phyloP scores from a whole-genome alignment of 2,329 filamentous ascomycete genomes.

The Neopestalotiopsis sp. region DNA sequence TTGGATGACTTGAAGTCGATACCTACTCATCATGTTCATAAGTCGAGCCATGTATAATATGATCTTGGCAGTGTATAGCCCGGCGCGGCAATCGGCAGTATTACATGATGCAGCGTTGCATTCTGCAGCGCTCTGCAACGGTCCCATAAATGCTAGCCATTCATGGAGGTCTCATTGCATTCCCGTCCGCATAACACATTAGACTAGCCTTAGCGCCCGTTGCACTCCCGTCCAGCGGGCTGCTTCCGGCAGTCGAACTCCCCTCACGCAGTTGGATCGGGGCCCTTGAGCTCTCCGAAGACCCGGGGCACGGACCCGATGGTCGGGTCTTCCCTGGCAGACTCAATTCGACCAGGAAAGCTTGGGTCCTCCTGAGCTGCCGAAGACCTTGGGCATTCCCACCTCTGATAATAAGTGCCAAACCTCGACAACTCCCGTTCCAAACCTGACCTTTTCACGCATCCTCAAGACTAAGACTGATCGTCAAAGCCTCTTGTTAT shows the following conservation, averaged over 20 bases:
- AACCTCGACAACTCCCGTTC: too few species aligned
- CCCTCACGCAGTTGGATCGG: background rate
- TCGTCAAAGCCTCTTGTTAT: too few species aligned
- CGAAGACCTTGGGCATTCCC: too few species aligned
- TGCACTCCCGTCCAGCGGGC: background rate
- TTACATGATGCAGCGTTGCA: background rate
- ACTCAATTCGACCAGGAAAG: too few species aligned
- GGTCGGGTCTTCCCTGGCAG: too few species aligned
- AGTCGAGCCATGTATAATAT: background rate
- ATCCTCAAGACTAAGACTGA: too few species aligned
- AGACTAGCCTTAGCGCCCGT: background rate
- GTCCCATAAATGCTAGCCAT: background rate
- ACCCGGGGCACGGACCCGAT: background rate
- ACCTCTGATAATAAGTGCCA: too few species aligned
- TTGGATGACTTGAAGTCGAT: too few species aligned
- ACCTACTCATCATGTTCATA: background rate
- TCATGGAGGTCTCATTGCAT: background rate
- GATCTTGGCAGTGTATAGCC: background rate
- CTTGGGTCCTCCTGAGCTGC: too few species aligned
- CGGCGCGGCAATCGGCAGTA: background rate
- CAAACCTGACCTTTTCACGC: too few species aligned
- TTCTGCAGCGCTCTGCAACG: background rate
- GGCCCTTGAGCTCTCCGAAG: background rate
- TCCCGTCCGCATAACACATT: background rate
- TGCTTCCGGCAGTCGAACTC: background rate